phyloP scores from a whole-genome alignment of 1,284 basidiomycete genomes.

The Stereum hirsutum region DNA sequence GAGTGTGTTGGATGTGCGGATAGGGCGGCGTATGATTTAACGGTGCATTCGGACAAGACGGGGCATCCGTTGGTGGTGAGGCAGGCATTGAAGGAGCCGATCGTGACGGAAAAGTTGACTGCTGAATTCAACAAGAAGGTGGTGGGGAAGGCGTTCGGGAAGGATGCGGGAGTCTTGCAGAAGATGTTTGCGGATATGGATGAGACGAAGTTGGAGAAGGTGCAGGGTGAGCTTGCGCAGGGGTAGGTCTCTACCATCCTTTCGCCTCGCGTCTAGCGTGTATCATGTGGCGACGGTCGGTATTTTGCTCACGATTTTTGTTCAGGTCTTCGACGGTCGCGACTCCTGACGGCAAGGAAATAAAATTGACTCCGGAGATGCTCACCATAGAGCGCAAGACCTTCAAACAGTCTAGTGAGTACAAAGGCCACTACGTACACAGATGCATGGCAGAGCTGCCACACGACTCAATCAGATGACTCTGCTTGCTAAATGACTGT shows the following conservation, averaged over 20 bases:
- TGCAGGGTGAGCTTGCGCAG: conserved; percentile 70
- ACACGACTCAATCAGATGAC: too few species aligned
- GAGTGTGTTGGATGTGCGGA: conserved; percentile 99
- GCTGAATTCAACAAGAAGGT: conserved; percentile 83
- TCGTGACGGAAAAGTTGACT: conserved; percentile 65
- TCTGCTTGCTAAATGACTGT: too few species aligned
- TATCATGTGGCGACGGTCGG: conserved; percentile 6
- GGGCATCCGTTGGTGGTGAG: conserved; percentile 75
- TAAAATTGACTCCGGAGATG: conserved; percentile 69
- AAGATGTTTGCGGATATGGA: conserved; percentile 62
- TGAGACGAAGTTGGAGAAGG: conserved; percentile 57
- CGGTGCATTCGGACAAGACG: conserved; percentile 47
- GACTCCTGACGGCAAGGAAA: conserved; percentile 56
- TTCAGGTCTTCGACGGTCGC: conserved; percentile 38
- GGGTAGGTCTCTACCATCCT: conserved; percentile 39
- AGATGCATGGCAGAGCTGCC: too few species aligned
- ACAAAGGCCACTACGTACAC: too few species aligned
- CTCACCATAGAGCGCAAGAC: conserved; percentile 80
- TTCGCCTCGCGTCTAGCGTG: background rate
- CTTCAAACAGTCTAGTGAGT: conserved; percentile 83
- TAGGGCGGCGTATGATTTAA: conserved; percentile 89
- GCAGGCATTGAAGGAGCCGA: conserved; percentile 78
- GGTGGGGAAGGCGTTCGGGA: conserved; percentile 87
- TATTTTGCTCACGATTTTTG: conserved; percentile 2
- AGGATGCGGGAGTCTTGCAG: conserved; percentile 71